Base-by-base conservation (phyloP, 495 filamentous ascomycete species). In the Aspergillus sclerotioniger region DNA sequence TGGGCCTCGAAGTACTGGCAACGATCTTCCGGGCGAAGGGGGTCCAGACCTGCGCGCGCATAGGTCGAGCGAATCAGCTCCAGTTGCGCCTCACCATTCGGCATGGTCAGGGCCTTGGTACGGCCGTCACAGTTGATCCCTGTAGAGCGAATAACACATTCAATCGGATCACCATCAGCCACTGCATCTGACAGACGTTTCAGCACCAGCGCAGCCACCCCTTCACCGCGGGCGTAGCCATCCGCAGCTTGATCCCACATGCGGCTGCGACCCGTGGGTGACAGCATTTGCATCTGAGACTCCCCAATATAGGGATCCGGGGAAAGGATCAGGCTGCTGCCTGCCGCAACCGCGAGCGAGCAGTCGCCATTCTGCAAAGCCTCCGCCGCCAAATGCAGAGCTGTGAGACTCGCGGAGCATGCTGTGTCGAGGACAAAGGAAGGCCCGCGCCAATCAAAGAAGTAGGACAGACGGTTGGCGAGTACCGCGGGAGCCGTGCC, bases 401-500 rank as follows among this genome's bases (percentile, higher is more conserved):
- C 70, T 37, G 75, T 71, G 15, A 85, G 62, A 19, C 76, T 79
- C 0, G 76, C 77, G 4, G 82, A 84, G 58, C 83, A 86, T 0
- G 80, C 83, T 0, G 83, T 86, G 56, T 86, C 82, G 1, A 84
- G 69, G 0, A 76, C 80, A 69, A 85, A 77, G 7, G 73, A 76
- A 0, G 83, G 78, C 0, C 83, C 83, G 0, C 73, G 71, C 64
- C 80, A 76, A 55, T 85, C 78, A 53, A 84, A 84, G 62, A 82
- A 82, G 45, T 82, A 82, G 0, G 79, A 83, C 0, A 86, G 56
- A 0, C 83, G 74, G 49, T 83, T 83, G 5, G 82, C 77, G 1
- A 80, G 47, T 57, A 84, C 73, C 28, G 69, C 68, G 0, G 73
- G 62, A 0, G 75, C 73, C 0, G 74, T 80, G 1, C 84, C 85